Base-by-base conservation (phyloP, 2,329 filamentous ascomycete species). In the Colletotrichum scovillei region DNA sequence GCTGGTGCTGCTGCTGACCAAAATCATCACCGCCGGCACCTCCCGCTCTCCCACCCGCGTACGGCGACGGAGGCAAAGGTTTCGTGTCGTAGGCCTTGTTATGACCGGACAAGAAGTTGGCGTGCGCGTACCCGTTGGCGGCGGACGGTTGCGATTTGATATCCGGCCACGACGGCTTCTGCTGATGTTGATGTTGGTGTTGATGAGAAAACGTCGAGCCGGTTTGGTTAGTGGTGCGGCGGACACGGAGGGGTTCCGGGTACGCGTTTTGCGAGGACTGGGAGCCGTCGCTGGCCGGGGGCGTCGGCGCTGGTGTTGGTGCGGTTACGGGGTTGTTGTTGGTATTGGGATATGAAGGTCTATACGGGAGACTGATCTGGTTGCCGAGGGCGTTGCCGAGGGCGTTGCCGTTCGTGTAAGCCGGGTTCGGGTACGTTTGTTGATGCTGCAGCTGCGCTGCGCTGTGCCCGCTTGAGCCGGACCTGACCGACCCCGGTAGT, bases 241-340 rank as follows among this genome's bases (percentile, higher is more conserved):
- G 60, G 58, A 67, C 58, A 5, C 67, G 67, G 6, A 74, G 56
- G 6, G 73, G 73, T 7, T 62, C 56, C 6, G 73, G 65, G 24
- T 65, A 64, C n/a, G 71, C 63, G 53, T 52, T 49, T n/a, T 22
- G n/a, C 2, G 42, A 28, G 53, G 38, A 30, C n/a, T 22, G 14
- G 4, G 42, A 28, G 22, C 19, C 38, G 26, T 52, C 56, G 14
- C 11, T 16, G 26, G 62, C 22, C 26, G 38, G 38, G 14, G 59
- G 28, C 5, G 42, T 49, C 19, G 59, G 38, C 8, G 60, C 22
- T 19, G 59, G 28, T 9, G 42, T 9, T n/a, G 59, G 38, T 14
- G 60, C 12, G 12, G 35, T 14, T 19, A 53, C 7, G 4, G 65
- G 52, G 6, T 63, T 63, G 55, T 11, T 35, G 32, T 5, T 12